These are phyloP conservation scores for Heimioporus sp. DNA, from an alignment of 768 basidiomycete genomes.

Conservation along the genomic window DNA sequence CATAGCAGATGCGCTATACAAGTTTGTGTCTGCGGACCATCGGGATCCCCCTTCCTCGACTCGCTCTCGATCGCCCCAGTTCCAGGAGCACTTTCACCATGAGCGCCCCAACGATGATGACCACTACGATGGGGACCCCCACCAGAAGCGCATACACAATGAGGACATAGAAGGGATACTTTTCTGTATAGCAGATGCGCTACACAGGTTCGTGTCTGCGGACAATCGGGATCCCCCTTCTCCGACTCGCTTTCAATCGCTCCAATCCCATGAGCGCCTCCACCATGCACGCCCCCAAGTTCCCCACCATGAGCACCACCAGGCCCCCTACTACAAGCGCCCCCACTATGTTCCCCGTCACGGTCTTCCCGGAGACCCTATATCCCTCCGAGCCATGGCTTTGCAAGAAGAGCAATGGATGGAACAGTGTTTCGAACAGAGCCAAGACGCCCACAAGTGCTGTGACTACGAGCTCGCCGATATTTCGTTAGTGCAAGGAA, in stretches of 20 bases:
- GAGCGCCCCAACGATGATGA: too few relatives aligned
- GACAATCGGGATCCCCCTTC: constrained; percentile 2
- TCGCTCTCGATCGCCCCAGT: not conserved
- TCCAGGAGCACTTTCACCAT: too few relatives aligned
- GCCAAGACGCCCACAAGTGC: constrained; percentile 68
- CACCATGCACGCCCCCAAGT: too few relatives aligned
- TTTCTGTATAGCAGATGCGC: constrained; percentile 3
- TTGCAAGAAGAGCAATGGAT: constrained; percentile 76
- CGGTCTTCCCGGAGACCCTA: constrained; percentile 39
- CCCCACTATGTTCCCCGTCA: not conserved
- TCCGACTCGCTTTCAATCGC: not conserved
- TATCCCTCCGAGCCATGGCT: constrained; percentile 66
- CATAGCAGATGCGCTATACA: constrained; percentile 11
- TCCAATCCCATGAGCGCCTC: too few relatives aligned
- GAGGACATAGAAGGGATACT: too few relatives aligned
- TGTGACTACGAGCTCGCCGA: constrained; percentile 79
- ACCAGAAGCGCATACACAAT: too few relatives aligned
- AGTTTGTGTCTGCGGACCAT: constrained; percentile 5
- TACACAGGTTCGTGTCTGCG: constrained; percentile 11
- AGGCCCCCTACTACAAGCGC: not conserved
- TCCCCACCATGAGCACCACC: too few relatives aligned
- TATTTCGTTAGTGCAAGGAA: constrained; percentile 72
- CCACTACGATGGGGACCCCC: too few relatives aligned
- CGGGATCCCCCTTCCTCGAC: not conserved
- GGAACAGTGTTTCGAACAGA: constrained; percentile 61